Evolutionary conservation across 208 protist species (phyloP), one percentile per base, ranked within the genome.

Genomic region (Acanthamoeba triangularis): DNA sequence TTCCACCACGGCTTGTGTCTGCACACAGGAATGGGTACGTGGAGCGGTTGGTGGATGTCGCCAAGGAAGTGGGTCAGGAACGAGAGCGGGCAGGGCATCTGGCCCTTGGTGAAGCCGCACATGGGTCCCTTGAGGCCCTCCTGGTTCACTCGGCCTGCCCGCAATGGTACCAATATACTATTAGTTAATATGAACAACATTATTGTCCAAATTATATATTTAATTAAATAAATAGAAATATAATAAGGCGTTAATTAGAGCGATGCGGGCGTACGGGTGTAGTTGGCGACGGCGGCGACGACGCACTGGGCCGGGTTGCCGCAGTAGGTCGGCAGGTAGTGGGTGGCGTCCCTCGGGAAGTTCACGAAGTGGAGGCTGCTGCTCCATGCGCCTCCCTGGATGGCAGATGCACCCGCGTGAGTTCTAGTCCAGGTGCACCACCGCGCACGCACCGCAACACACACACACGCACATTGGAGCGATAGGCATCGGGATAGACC

Each of bases 31-130:
- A 63, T 4, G 61, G 25, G 61, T 28, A 82, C 74, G 11, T 82
- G 74, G 37, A 82, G 74, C 13, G 74, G 74, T 23, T 82, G 74
- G n/a, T 82, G 74, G 33, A 82, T 82, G 74, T 82, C 74, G 33
- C 74, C 74, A 1, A 82, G 28, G n/a, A 82, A 82, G 25, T 82
- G 74, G 16, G 74, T 20, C 30, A 82, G 18, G 74, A 82, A 82
- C 25, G 74, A 82, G 11, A 82, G 74, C 16, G 74, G 74, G 23
- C 74, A 82, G 18, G 74, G 74, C 41, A 35, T 10, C 16, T 30
- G 28, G 16, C 41, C 41, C 41, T 41, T 23, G 33, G 16, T 28
- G 41, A 44, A 82, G 74, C 25, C 23, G 33, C 74, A 82, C 11
- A 28, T 20, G 23, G 74, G 74, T n/a, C 74, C 74, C 33, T 25